Evolutionary conservation across 2,329 filamentous ascomycete genomes (phyloP).

Genomic region (Trichoderma simmonsii): DNA sequence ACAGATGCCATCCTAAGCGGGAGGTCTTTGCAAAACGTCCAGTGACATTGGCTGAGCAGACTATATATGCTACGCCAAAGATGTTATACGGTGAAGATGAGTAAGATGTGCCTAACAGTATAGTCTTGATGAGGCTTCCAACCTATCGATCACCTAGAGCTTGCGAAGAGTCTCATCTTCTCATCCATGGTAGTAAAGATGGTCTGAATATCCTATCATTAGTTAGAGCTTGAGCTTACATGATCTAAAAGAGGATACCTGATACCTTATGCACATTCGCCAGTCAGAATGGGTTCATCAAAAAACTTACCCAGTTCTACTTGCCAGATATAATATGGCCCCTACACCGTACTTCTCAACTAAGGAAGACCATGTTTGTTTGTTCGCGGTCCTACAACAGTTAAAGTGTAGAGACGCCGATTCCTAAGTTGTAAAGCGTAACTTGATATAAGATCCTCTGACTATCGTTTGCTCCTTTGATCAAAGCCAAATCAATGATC

Average conservation of each 20-base stretch:
- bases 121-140: neutral
- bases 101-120: neutral
- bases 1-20: neutral
- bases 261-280: neutral
- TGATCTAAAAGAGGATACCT: neutral
- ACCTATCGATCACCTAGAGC: neutral
- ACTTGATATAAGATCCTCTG: neutral
- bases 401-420: neutral
- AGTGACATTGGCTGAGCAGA: neutral
- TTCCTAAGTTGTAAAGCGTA: neutral
- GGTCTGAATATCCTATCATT: neutral
- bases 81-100: neutral
- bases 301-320: neutral
- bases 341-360: neutral
- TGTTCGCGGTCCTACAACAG: neutral
- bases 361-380: neutral
- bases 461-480: neutral
- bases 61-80: neutral
- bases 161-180: neutral
- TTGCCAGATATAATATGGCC: neutral
- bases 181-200: neutral
- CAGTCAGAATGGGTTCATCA: neutral
- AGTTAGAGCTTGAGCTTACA: neutral
- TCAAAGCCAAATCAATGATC: neutral
- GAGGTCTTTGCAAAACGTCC: neutral